Evolutionary conservation across 75 land plant species (phyloP), one percentile per base, ranked within the genome.

Genomic region (Cunninghamia lanceolata): DNA sequence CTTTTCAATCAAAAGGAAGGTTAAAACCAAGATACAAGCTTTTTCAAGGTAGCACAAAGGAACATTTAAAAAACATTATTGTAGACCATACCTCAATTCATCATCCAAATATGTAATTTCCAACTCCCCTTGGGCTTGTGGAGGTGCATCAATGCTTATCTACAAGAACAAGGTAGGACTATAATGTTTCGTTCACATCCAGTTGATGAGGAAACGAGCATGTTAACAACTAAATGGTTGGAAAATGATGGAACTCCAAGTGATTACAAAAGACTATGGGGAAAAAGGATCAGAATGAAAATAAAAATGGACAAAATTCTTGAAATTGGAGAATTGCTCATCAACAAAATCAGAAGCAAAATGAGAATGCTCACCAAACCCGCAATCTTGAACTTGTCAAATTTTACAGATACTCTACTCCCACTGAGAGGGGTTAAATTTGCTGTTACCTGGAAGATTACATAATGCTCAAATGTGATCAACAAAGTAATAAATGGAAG

Each of bases 51-150:
- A 30, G 17, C 21, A 14, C 86, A 13, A 21, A 15, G 11, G 8
- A 43, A 86, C 9, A 43, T 4, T 42, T 30, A 35, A 76, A 9
- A n/a, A 76, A 17, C 15, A 47, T 6, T 43, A 30, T 45, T n/a
- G 1, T 54, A 73, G 32, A 56, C 71, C 92, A 91, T 84, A 97
- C 99, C 99, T 89, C 84, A 97, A 85, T 28, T 94, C 95, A 84
- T 97, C 97, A 91, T 97, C 99, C 85, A 97, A 80, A 70, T 94
- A 97, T 45, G 99, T 97, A 54, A 94, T 94, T 84, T 95, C 97
- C 83, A 97, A 85, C 87, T 96, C 94, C 14, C 98, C 97, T 73
- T 93, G 96, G 82, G 91, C 97, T 66, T 92, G 92, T 70, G 86
- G 95, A 59, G 97, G 98, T 74, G 97, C 97, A 83, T 96, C 94